Base-by-base conservation (phyloP, 2,329 filamentous ascomycete species). In the Cladophialophora yegresii region DNA sequence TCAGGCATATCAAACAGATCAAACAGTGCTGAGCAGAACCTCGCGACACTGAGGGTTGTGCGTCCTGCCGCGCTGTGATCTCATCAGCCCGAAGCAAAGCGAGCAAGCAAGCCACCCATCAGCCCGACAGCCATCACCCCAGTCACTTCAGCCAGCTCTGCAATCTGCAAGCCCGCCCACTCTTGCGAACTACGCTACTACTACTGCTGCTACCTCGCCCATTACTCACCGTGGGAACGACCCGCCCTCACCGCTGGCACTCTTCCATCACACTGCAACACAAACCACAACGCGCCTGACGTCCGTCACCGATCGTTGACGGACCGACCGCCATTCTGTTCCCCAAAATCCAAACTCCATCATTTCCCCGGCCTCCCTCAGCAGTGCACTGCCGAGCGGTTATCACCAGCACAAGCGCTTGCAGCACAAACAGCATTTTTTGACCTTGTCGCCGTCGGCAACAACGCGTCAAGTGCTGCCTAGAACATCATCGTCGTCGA, bases 61-160 rank as follows among this genome's bases (percentile, higher is more conserved):
- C 56, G 49, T n/a, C 61, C 49, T 45, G 54, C 33, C 47, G 55
- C 13, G 43, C 20, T 32, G 62, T 64, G 62, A 64, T 64, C 62
- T 62, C 62, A 67, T 67, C 65, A 64, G 57, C 57, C 56, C 58
- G 45, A 36, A 58, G 23, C 54, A 49, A 28, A 49, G 33, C 57
- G 51, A 54, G 51, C 57, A 65, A 65, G 51, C 58, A 64, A 58
- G 10, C 57, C 50, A 54, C 40, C 61, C 58, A 54, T 61, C 58
- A 61, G 58, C 58, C 58, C 58, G 51, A 61, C 58, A 54, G 58
- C 58, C 58, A 54, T 54, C 58, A 54, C 58, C 49, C 49, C 58
- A 54, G 49, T 59, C 50, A 61, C 57, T 33, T 12, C 58, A 33
- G 58, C 49, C 58, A 61, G 51, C 58, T 54, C 58, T 61, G 58